These are phyloP conservation scores for Colletotrichum tanaceti DNA, from an alignment of 2,329 filamentous ascomycete species.

Conservation along the genomic window DNA sequence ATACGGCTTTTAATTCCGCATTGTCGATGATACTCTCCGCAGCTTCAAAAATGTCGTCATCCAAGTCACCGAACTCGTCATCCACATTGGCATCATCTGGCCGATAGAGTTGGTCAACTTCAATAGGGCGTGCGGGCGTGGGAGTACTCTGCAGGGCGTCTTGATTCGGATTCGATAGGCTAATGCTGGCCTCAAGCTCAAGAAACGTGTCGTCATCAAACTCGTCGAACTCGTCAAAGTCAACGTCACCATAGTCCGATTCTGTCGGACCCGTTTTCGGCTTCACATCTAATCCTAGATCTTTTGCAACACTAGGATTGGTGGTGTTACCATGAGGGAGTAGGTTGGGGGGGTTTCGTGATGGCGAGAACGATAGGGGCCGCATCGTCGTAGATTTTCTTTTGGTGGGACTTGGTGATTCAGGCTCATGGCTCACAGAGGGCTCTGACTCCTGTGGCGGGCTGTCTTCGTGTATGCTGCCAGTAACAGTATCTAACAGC, in stretches of 20 bases:
- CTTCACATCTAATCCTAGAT: constrained; percentile 17
- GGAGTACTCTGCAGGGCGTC: constrained; percentile 16
- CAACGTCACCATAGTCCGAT: constrained; percentile 67
- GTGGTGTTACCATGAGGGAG: constrained; percentile 9
- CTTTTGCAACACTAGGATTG: constrained; percentile 1
- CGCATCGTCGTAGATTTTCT: constrained; percentile 40
- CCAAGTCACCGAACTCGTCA: constrained; percentile 75
- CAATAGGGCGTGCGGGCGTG: neutral
- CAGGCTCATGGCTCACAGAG: constrained; percentile 33
- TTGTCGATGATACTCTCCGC: constrained; percentile 55
- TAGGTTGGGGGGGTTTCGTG: constrained; percentile 22
- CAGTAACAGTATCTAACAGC: constrained; percentile 72
- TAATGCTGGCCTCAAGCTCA: constrained; percentile 61
- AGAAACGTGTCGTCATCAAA: constrained; percentile 70
- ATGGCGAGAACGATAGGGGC: constrained; percentile 41
- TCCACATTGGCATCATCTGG: constrained; percentile 45
- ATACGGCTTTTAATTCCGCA: constrained; percentile 10
- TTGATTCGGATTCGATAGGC: constrained; percentile 44
- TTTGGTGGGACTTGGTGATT: constrained; percentile 60
- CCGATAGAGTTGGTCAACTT: neutral
- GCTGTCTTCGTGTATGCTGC: constrained; percentile 61
- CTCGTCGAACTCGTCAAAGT: constrained; percentile 68
- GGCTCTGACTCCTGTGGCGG: constrained; percentile 47
- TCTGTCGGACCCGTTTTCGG: constrained; percentile 26
- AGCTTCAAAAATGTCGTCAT: constrained; percentile 69